Evolutionary conservation across 2,329 filamentous ascomycete genomes (phyloP), one percentile per base, ranked within the genome.

Genomic region (Proliferodiscus dingleyae): DNA sequence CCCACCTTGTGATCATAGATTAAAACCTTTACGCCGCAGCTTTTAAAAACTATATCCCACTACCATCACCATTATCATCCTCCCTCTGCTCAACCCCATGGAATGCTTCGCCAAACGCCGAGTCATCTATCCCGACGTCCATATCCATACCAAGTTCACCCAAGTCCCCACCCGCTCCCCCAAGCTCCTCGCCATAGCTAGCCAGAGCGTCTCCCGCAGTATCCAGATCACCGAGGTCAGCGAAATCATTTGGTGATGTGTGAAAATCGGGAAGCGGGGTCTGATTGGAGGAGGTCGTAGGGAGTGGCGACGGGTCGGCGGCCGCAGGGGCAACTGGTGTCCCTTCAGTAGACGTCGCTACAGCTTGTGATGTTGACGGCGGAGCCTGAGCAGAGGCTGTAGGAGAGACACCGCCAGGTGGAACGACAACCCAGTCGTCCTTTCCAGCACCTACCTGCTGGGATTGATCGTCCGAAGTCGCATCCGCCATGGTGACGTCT

Each of bases 91-190:
- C 74, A 10, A 81, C 75, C 4, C 77, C 79, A 57, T 89, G 85
- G 66, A 91, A 88, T 1, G 87, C 87, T 57, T 93, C 86, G 2
- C 86, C 87, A 68, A 93, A 93, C 1, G 86, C 87, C 28, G 83
- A 88, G 59, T 89, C 85, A 37, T 88, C 85, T 71, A 89, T 77
- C 52, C 83, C 84, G 69, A 83, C 76, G 56, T 77, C 73, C 41
- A 83, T 64, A 61, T 77, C 75, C n/a, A 78, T 64, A 7, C 75
- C 78, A 33, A 75, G 62, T 53, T 74, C 73, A 3, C 73, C 64
- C 3, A 67, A 67, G 45, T 73, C 72, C 15, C 64, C 63, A 41
- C 49, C 53, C 16, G 43, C 45, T 38, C 79, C 77, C 18, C 71
- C 77, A 4, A 78, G 64, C 23, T 71, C 73, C 3, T 72, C 71